Conservation (phyloP, 2,329 filamentous ascomycete species). For the Dactylellina leptospora region DNA sequence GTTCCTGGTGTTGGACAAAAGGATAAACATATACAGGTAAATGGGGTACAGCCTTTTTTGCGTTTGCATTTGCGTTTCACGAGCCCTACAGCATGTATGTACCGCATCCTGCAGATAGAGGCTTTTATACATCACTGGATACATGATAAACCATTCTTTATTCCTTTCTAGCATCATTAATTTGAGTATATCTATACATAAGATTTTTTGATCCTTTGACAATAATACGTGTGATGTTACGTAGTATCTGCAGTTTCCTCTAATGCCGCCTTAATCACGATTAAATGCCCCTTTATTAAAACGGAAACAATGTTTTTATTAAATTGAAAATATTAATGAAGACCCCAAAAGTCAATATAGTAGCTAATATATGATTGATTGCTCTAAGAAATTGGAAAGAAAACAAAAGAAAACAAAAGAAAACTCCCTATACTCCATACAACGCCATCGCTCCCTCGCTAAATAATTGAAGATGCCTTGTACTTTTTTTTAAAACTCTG, state of each 20-base stretch:
- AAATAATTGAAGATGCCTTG: conserved; percentile 18
- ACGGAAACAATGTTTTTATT: too few relatives aligned
- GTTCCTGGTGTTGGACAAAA: conserved; percentile 18
- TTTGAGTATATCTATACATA: too few relatives aligned
- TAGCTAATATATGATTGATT: not conserved
- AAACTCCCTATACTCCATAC: conserved; percentile 13
- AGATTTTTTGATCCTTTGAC: too few relatives aligned
- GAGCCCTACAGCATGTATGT: conserved; percentile 17
- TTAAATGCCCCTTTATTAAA: too few relatives aligned
- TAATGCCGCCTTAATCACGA: too few relatives aligned
- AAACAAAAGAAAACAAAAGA: not conserved
- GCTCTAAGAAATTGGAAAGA: too few relatives aligned
- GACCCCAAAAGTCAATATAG: not conserved
- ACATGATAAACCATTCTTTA: too few relatives aligned
- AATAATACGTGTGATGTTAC: too few relatives aligned
- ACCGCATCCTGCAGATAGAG: not conserved
- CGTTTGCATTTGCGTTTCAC: conserved; percentile 16
- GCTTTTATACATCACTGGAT: too few relatives aligned
- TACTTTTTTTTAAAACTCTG: conserved; percentile 24
- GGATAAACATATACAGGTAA: conserved; percentile 16
- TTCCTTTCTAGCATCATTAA: too few relatives aligned
- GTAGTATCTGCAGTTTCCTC: too few relatives aligned
- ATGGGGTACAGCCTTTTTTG: conserved; percentile 15
- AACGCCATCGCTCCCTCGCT: conserved; percentile 44
- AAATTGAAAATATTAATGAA: conserved; percentile 22